Base-by-base conservation (phyloP, 257 asterid species). In the Handroanthus guayacan region DNA sequence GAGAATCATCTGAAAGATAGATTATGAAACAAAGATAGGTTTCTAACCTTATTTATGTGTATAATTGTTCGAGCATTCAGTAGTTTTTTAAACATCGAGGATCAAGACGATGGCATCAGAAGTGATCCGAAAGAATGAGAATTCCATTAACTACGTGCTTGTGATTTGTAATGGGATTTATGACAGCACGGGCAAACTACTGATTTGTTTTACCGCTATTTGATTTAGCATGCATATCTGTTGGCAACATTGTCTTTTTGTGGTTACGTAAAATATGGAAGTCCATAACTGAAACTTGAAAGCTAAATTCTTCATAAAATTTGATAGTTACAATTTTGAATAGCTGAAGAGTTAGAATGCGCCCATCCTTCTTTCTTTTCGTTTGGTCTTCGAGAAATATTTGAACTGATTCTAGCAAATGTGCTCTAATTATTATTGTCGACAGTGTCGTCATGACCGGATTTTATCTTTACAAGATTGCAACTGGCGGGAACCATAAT, bases 401-500 rank as follows among this genome's bases (percentile, higher is more conserved):
- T 25, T 25, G 0, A 41, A 41, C 5, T 41, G 45, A 41, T 41
- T 41, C 8, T 41, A 41, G 8, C 5, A 1, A 41, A 41, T 52
- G 12, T 12, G 20, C 31, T 61, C 17, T 31, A 61, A 31, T 6
- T 31, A 11, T 31, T 75, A 37, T 77, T 69, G 71, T 79, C 43
- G 82, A 89, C 96, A 93, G 99, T 69, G 71, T 78, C 12, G 74
- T 91, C 62, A 90, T 95, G 98, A 75, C 95, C 7, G 88, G 65
- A 18, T 95, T 93, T 80, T 95, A 91, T 70, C 80, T 90, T 17
- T 93, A 85, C 90, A 95, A 95, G 84, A 61, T 93, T 63, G 90
- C 83, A 44, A 85, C 90, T 2, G 93, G 97, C 9, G 99, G 99
- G 78, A 93, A 93, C 82, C 95, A 88, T 80, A 57, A 93, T 69